A percentile compares a stretch with the other conserved stretches of the same genome.
phyloP scores from a whole-genome alignment of 1,284 basidiomycete species.

The Microbotryum violaceum region DNA sequence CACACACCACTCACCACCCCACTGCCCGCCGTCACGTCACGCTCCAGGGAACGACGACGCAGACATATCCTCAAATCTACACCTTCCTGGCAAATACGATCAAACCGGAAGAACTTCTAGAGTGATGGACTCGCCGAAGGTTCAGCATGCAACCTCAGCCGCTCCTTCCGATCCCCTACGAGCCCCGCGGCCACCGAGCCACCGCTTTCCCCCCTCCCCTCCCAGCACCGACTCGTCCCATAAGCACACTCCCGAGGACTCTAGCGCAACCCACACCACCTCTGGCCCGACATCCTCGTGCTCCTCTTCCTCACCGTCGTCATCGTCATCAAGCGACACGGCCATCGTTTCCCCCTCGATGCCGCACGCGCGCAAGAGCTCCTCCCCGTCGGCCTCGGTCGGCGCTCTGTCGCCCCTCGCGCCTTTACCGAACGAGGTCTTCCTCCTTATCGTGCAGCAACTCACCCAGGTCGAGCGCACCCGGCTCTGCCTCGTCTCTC shows the following conservation, averaged over 20 bases:
- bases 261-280: no score
- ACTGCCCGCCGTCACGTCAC: no score
- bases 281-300: constrained; percentile 3
- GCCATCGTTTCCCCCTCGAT: not conserved
- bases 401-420: constrained; percentile 14
- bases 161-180: no score
- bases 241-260: not conserved
- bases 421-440: constrained; percentile 21
- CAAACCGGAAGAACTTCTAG: no score
- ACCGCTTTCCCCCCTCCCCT: constrained; percentile 18
- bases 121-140: no score
- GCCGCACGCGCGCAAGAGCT: not conserved
- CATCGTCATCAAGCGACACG: constrained; percentile 10
- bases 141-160: no score
- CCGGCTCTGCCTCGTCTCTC: constrained; percentile 14
- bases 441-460: constrained; percentile 18
- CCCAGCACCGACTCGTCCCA: constrained; percentile 11
- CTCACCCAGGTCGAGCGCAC: not conserved
- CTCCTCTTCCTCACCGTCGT: constrained; percentile 1
- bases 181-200: no score
- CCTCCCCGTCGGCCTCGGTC: constrained; percentile 3
- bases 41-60: no score
- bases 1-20: no score
- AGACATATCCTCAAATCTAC: no score
- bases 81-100: no score